Base-by-base conservation (phyloP, 2,329 filamentous ascomycete genomes). In the Aspergillus oerlinghausenensis region DNA sequence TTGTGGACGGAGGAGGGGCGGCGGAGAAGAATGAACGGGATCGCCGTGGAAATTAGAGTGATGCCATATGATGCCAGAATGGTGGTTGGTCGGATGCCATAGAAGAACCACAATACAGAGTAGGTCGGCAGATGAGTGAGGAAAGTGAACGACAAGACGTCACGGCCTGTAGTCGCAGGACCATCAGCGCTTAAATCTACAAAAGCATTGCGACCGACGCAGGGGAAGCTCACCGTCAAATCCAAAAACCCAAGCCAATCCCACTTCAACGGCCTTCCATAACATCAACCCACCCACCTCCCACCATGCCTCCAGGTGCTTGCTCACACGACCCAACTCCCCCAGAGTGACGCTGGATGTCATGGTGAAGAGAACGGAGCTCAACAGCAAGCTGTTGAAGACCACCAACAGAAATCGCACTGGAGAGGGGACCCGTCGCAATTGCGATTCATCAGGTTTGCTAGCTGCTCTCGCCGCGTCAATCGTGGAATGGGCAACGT, bases 61-160 rank as follows among this genome's bases (percentile, higher is more conserved):
- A 93, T 88, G 35, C 76, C 71, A 51, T 91, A 81, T 38, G 84
- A 84, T 42, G 82, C 77, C 29, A 85, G 67, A 21, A 87, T 80
- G 0, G 88, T 87, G 53, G 78, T 73, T 26, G 83, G 77, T 26
- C 83, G 82, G 63, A 95, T 81, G 38, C 80, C 75, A 81, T 95
- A 96, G 78, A 95, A 96, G 52, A 85, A 85, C 29, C 81, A 80
- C 28, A 96, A 80, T 47, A 97, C 85, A 69, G 89, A 89, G 60
- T 88, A 84, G 65, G 85, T 84, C 47, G 92, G 93, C 21, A 88
- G 83, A 73, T 91, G 86, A 55, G 88, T 87, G 45, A 97, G 78
- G 59, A 90, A 71, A 57, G 84, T 83, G 67, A 90, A 77, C 49
- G 84, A 81, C 10, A 82, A 83, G 51, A 88, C 78, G 71, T 90